Evolutionary conservation across 139 green algal genomes (phyloP).

Genomic region (Picochlorum sp.): DNA sequence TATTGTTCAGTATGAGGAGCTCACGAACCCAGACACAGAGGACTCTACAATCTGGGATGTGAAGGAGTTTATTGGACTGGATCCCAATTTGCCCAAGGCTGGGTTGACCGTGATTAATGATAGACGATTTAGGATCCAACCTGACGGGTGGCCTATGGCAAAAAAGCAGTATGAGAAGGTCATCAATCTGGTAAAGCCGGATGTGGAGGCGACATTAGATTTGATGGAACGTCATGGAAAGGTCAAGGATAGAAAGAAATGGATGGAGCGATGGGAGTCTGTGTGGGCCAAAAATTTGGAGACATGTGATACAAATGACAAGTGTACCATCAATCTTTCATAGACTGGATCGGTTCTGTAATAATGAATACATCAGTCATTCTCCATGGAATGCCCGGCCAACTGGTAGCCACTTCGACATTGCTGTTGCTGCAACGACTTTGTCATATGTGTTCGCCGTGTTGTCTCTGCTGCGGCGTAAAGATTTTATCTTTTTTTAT

Average conservation of each 20-base stretch:
- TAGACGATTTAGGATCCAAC: conserved; percentile 3
- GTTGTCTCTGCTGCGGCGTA: too few species aligned
- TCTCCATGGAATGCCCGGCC: too few species aligned
- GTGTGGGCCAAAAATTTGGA: conserved; percentile 13
- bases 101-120: conserved; percentile 1
- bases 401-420: too few species aligned
- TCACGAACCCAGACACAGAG: neutral
- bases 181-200: conserved; percentile 3
- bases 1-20: conserved; percentile 15
- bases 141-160: conserved; percentile 11
- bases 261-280: conserved; percentile 9
- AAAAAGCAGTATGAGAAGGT: conserved; percentile 11
- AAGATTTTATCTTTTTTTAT: too few species aligned
- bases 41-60: neutral
- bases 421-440: too few species aligned
- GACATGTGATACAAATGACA: conserved; percentile 1
- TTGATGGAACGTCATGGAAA: conserved; percentile 5
- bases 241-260: neutral
- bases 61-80: conserved; percentile 7
- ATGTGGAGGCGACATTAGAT: neutral
- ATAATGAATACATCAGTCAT: too few species aligned
- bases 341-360: neutral
- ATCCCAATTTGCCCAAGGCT: neutral
- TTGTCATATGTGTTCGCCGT: too few species aligned
- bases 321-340: conserved; percentile 13